Conservation (phyloP, 495 filamentous ascomycete genomes). For the Thermochaetoides thermophila region DNA sequence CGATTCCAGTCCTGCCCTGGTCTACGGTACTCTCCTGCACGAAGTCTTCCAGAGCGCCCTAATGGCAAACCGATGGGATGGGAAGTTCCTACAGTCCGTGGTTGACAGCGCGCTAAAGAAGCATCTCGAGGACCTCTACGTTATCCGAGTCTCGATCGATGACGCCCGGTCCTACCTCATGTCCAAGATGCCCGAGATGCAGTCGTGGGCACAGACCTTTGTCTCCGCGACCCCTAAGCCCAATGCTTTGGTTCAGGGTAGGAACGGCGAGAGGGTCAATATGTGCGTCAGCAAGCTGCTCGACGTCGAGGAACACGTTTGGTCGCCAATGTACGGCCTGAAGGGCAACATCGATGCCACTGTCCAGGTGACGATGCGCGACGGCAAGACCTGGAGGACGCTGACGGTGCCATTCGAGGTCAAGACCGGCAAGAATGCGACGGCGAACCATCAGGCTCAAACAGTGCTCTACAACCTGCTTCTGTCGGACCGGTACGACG, state of each 20-base stretch:
- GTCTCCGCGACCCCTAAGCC: conserved; percentile 55
- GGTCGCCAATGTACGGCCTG: conserved; percentile 92
- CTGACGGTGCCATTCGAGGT: conserved; percentile 86
- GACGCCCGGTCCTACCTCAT: conserved; percentile 62
- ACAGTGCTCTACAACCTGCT: conserved; percentile 89
- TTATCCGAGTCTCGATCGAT: conserved; percentile 56
- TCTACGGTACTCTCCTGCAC: conserved; percentile 86
- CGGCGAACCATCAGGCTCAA: conserved; percentile 72
- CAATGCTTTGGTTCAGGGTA: conserved; percentile 61
- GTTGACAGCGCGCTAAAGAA: conserved; percentile 50
- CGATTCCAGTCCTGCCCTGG: conserved; percentile 57
- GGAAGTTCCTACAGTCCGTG: conserved; percentile 42
- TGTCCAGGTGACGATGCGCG: conserved; percentile 71
- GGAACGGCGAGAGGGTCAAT: conserved; percentile 52
- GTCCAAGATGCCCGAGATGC: conserved; percentile 63
- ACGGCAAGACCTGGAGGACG: conserved; percentile 43
- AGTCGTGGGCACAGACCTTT: conserved; percentile 71
- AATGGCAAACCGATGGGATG: conserved; percentile 69
- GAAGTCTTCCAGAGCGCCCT: conserved; percentile 88
- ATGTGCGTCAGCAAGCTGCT: conserved; percentile 86
- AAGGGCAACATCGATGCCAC: conserved; percentile 99
- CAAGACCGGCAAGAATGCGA: conserved; percentile 78
- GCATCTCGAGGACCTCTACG: conserved; percentile 74
- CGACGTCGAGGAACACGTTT: conserved; percentile 92
- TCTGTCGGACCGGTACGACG: conserved; percentile 86